These are phyloP conservation scores for Kappamyces sp. DNA, from an alignment of 192 early-diverging fungal genomes.

Conservation along the genomic window DNA sequence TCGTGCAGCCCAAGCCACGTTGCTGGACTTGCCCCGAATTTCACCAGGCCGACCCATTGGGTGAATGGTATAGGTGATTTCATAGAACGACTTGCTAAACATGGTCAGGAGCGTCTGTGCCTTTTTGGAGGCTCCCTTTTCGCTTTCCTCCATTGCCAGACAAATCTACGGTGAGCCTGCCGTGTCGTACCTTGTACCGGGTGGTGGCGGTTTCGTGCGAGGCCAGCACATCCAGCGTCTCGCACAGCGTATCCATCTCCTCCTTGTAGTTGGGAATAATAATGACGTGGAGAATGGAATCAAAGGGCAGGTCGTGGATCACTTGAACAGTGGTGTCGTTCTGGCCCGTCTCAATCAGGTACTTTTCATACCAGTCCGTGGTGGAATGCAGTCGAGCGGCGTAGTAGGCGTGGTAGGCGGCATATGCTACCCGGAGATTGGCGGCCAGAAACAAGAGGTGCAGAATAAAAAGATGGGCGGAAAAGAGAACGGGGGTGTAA, in stretches of 20 bases:
- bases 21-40: conserved; percentile 65
- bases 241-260: conserved; percentile 51
- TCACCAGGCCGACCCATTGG: conserved; percentile 60
- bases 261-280: conserved; percentile 65
- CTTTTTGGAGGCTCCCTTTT: conserved; percentile 49
- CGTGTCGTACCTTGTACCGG: conserved; percentile 42
- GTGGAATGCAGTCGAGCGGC: conserved; percentile 15
- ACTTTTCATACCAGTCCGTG: conserved; percentile 29
- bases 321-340: neutral
- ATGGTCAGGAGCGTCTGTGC: conserved; percentile 45
- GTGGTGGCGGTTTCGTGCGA: conserved; percentile 32
- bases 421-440: conserved; percentile 23
- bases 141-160: conserved; percentile 70
- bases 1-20: conserved; percentile 60
- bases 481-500: conserved; percentile 23
- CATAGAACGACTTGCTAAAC: conserved; percentile 55
- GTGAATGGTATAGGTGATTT: conserved; percentile 67
- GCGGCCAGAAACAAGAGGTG: conserved; percentile 23
- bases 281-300: conserved; percentile 48
- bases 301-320: conserved; percentile 25
- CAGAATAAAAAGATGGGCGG: conserved; percentile 20
- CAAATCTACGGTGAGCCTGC: conserved; percentile 34
- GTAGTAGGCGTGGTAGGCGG: conserved; percentile 10
- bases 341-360: conserved; percentile 17
- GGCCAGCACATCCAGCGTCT: conserved; percentile 57